Base-by-base conservation (phyloP, 176 grass and related monocot genomes). In the Aegilops longissima region DNA sequence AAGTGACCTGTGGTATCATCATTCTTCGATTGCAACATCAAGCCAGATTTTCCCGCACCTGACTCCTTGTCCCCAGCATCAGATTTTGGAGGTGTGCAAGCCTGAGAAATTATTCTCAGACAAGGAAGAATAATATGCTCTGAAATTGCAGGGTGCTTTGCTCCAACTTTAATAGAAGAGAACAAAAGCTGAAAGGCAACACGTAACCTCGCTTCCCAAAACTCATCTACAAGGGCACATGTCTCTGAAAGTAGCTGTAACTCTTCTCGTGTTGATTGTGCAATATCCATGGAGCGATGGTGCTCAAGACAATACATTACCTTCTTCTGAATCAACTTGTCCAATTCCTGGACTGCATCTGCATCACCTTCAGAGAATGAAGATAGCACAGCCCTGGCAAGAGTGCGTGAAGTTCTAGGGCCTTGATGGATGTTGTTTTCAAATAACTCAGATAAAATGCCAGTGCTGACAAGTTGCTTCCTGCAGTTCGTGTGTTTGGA, bases 51-150 rank as follows among this genome's bases (percentile, higher is more conserved):
- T 82, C 90, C 96, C 34, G 67, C 80, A 27, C 81, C 85, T 86
- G 88, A 82, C 51, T 98, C 96, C 87, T 94, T 98, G 52, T 93
- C 90, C 29, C 66, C 86, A 86, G 84, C 71, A 78, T 98, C 93
- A 77, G 92, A 94, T 89, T 94, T 93, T 33, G 96, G 96, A 64
- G 96, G 96, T 16, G 90, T 96, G 81, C 96, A 98, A 86, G 96
- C 96, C 82, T 98, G 96, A 76, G 93, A 98, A 83, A 98, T 95
- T 78, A 96, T 98, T 81, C 90, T 94, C 79, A 98, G 91, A 86
- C 93, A 98, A 82, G 96, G 96, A 81, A 98, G 93, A 87, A 98
- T 98, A 79, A 98, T 94, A 92, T 98, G 92, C 84, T 98, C 96
- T 29, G 96, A 98, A 88, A 96, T 96, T 76, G 96, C 92, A 88